Evolutionary conservation across 2,329 filamentous ascomycete species (phyloP).

Genomic region (Ceratocystis variospora): DNA sequence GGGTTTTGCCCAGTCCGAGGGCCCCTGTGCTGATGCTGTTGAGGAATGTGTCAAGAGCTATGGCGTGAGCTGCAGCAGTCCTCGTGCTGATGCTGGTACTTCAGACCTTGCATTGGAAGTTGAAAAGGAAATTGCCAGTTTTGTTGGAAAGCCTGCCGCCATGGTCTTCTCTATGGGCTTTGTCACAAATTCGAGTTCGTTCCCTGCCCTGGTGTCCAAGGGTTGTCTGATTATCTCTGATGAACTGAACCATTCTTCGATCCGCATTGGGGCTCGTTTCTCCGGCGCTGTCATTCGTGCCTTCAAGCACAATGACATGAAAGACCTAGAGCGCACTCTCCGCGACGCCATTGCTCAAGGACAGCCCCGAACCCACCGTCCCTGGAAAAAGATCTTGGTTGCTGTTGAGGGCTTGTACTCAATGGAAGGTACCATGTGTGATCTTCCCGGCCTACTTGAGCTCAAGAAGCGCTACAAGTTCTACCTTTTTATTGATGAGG

Average conservation of each 20-base stretch:
- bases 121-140: constrained; percentile 74
- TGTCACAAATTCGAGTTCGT: constrained; percentile 84
- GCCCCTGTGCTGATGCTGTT: constrained; percentile 84
- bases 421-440: constrained; percentile 98
- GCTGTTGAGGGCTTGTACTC: constrained; percentile 96
- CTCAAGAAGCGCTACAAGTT: constrained; percentile 97
- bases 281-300: constrained; percentile 90
- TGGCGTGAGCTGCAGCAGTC: constrained; percentile 68
- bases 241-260: constrained; percentile 94
- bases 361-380: constrained; percentile 92
- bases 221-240: constrained; percentile 92
- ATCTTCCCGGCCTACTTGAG: constrained; percentile 75
- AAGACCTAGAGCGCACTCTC: constrained; percentile 68
- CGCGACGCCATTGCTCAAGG: constrained; percentile 91
- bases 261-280: constrained; percentile 83
- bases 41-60: constrained; percentile 77
- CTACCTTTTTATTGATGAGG: constrained; percentile 87
- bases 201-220: constrained; percentile 83
- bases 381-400: constrained; percentile 98
- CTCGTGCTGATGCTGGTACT: constrained; percentile 71
- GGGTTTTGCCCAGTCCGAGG: constrained; percentile 93
- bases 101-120: constrained; percentile 79
- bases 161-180: constrained; percentile 99
- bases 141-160: constrained; percentile 84
- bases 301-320: constrained; percentile 97